Conservation (phyloP, 1,284 basidiomycete genomes). For the Rhodofomes roseus region DNA sequence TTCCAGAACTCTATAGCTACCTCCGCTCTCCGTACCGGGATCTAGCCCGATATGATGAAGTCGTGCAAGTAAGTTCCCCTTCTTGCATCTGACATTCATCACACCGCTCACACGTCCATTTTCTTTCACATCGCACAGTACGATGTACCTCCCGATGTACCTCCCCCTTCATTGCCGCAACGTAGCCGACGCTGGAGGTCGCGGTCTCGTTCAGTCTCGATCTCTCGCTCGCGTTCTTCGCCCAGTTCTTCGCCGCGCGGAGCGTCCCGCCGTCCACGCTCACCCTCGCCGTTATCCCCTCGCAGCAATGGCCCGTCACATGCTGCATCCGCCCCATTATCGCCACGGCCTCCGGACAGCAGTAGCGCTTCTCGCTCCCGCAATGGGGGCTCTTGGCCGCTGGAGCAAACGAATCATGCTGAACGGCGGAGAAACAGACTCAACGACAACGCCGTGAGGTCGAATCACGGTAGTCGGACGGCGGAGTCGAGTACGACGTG, state of each 20-base stretch:
- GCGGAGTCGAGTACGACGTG: background rate
- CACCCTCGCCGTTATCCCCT: constrained; percentile 2
- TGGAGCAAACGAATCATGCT: background rate
- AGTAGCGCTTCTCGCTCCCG: background rate
- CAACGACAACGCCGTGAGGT: background rate
- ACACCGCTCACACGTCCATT: constrained; percentile 6
- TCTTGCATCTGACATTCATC: constrained; percentile 2
- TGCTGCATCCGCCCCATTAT: constrained; percentile 3
- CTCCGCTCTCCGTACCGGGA: constrained; percentile 82
- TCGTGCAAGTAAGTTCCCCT: constrained; percentile 63
- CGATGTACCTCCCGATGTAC: constrained; percentile 40
- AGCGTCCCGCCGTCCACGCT: background rate
- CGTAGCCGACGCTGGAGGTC: constrained; percentile 39
- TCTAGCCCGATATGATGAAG: constrained; percentile 73
- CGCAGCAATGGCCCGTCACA: constrained; percentile 2
- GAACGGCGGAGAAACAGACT: background rate
- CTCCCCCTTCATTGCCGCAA: constrained; percentile 28
- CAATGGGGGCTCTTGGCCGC: background rate
- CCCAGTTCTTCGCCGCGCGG: constrained; percentile 12
- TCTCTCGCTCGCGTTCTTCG: constrained; percentile 15
- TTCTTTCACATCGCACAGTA: constrained; percentile 40
- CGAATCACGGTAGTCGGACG: background rate
- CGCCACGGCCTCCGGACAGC: background rate
- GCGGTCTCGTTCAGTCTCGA: constrained; percentile 16
- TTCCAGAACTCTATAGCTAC: constrained; percentile 78